Conservation (phyloP, 495 filamentous ascomycete species). For the Ramalina intermedia region DNA sequence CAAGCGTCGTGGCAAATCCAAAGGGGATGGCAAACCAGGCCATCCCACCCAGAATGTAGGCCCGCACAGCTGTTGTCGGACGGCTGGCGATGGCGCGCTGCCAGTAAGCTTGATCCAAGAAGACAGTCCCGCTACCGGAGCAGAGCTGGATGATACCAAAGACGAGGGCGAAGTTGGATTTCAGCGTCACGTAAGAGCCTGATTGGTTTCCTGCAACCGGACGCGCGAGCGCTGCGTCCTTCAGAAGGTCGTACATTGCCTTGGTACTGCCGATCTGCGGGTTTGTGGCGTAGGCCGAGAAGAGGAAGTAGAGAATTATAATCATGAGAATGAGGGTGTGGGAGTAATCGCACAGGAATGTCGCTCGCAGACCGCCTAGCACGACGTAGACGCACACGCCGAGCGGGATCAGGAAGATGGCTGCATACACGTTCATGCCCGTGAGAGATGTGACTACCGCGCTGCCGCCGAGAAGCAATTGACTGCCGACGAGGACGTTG, state of each 20-base stretch:
- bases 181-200: slow-evolving; percentile 39
- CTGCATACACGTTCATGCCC: slow-evolving; percentile 33
- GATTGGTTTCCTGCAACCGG: slow-evolving; percentile 34
- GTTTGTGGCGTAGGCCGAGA: slow-evolving; percentile 31
- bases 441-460: slow-evolving; percentile 29
- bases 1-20: slow-evolving; percentile 33
- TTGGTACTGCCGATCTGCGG: slow-evolving; percentile 27
- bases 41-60: slow-evolving; percentile 35
- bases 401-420: slow-evolving; percentile 28
- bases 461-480: slow-evolving; percentile 26
- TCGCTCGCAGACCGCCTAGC: slow-evolving; percentile 28
- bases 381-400: slow-evolving; percentile 31
- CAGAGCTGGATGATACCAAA: slow-evolving; percentile 26
- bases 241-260: slow-evolving; percentile 33
- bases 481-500: slow-evolving; percentile 29
- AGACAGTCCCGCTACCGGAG: slow-evolving; percentile 24
- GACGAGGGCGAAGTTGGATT: slow-evolving; percentile 27
- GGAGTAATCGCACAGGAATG: slow-evolving; percentile 24
- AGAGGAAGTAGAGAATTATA: slow-evolving; percentile 35
- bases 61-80: slow-evolving; percentile 29
- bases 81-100: slow-evolving; percentile 35
- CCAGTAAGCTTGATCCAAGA: slow-evolving; percentile 35
- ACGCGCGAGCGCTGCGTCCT: slow-evolving; percentile 26
- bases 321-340: slow-evolving; percentile 29
- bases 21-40: slow-evolving; percentile 39